Evolutionary conservation across 306 rosid species (phyloP).

Genomic region (Styphnolobium japonicum): DNA sequence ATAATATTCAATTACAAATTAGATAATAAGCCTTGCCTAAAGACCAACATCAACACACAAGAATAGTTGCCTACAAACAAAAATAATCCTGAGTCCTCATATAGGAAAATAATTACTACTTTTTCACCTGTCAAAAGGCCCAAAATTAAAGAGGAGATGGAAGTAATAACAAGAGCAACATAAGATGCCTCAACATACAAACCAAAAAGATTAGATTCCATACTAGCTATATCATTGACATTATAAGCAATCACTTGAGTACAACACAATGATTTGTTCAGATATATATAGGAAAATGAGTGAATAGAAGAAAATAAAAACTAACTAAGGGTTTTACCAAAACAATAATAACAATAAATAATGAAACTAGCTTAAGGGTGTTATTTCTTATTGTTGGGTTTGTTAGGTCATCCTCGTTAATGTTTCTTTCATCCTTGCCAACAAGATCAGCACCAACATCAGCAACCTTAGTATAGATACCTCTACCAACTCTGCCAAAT

Average conservation of each 20-base stretch:
- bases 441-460: conserved; percentile 78
- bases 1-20: conserved; percentile 65
- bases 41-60: conserved; percentile 67
- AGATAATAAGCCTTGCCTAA: conserved; percentile 72
- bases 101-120: not conserved
- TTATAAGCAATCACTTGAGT: conserved; percentile 68
- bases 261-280: not conserved
- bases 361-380: not conserved
- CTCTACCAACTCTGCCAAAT: conserved; percentile 76
- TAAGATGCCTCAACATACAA: conserved; percentile 75
- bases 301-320: not conserved
- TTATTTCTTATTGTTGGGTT: conserved; percentile 63
- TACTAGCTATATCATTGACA: conserved; percentile 73
- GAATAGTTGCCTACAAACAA: conserved; percentile 58
- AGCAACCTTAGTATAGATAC: conserved; percentile 75
- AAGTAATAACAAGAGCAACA: conserved; percentile 76
- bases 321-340: not conserved
- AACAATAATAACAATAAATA: too few species aligned
- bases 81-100: not conserved
- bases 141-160: conserved; percentile 70
- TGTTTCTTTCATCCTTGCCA: conserved; percentile 70
- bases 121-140: not conserved
- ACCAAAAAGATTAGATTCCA: too few species aligned
- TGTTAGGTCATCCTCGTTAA: conserved; percentile 71
- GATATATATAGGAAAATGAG: not conserved